A percentile compares a stretch with the other conserved stretches of the same genome.
phyloP scores from a whole-genome alignment of 139 green algal genomes.

The Coelastrella sp. region DNA sequence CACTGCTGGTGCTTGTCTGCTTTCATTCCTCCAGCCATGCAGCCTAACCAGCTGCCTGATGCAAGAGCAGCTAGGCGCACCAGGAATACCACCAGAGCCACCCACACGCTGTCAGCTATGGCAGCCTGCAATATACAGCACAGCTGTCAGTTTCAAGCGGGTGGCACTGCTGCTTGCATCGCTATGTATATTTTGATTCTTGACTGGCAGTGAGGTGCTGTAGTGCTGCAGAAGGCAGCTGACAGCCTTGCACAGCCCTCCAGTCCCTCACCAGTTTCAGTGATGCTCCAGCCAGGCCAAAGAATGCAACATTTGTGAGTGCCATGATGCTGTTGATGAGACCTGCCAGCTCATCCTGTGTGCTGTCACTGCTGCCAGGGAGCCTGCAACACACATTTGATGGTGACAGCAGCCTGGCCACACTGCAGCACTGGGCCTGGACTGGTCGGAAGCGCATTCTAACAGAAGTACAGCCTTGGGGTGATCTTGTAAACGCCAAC shows the following conservation, averaged over 20 bases:
- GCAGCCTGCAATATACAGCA: slow-evolving; percentile 57
- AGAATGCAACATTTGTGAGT: slow-evolving; percentile 86
- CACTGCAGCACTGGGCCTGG: neutral
- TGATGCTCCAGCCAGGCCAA: slow-evolving; percentile 83
- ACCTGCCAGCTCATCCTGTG: slow-evolving; percentile 15
- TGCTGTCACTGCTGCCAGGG: neutral
- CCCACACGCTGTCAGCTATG: slow-evolving; percentile 70
- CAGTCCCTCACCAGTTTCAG: slow-evolving; percentile 70
- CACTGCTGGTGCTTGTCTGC: slow-evolving; percentile 53
- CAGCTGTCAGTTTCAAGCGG: no score
- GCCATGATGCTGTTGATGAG: slow-evolving; percentile 71
- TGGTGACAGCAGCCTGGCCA: neutral
- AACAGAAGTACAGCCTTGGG: no score
- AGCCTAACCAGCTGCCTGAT: slow-evolving; percentile 74
- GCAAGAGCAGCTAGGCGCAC: slow-evolving; percentile 75
- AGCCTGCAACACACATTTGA: neutral
- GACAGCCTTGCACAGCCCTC: no score
- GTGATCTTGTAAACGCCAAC: no score
- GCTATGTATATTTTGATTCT: no score
- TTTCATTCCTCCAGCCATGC: slow-evolving; percentile 54
- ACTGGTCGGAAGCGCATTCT: neutral
- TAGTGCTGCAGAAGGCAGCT: no score
- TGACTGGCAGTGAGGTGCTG: no score
- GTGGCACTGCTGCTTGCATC: no score
- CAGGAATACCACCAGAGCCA: slow-evolving; percentile 65